These are phyloP conservation scores for Mollisiaceae sp. DNA, from an alignment of 2,329 filamentous ascomycete genomes.

Conservation along the genomic window DNA sequence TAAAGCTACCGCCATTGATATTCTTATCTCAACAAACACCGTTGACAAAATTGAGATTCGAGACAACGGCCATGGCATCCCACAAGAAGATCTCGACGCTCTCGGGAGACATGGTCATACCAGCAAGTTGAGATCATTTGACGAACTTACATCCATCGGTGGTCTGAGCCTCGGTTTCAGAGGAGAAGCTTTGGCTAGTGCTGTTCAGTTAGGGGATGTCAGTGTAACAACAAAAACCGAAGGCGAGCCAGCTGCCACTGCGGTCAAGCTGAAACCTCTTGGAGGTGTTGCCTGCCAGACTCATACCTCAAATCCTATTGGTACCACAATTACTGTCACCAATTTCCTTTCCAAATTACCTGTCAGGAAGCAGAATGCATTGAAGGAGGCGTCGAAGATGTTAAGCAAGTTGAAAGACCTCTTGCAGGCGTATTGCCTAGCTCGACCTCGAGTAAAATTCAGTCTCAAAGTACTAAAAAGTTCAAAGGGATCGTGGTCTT, in stretches of 20 bases:
- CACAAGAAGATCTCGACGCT: slow-evolving; percentile 61
- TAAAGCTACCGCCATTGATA: slow-evolving; percentile 66
- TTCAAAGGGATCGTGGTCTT: slow-evolving; percentile 61
- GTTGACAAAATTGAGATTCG: slow-evolving; percentile 72
- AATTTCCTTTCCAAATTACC: slow-evolving; percentile 65
- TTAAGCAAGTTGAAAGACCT: slow-evolving; percentile 63
- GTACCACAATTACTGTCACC: slow-evolving; percentile 68
- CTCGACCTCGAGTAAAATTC: slow-evolving; percentile 66
- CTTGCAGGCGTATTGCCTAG: slow-evolving; percentile 68
- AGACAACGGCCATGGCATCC: slow-evolving; percentile 77
- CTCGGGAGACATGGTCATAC: slow-evolving; percentile 73
- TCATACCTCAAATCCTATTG: slow-evolving; percentile 59
- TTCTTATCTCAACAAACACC: slow-evolving; percentile 68
- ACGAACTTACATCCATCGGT: slow-evolving; percentile 63
- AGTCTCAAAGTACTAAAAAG: slow-evolving; percentile 62
- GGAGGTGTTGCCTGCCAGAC: slow-evolving; percentile 47
- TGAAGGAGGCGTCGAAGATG: slow-evolving; percentile 62
- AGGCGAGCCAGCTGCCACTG: slow-evolving; percentile 62
- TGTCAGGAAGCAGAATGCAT: slow-evolving; percentile 63
- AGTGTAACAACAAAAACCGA: slow-evolving; percentile 67
- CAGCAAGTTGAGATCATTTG: slow-evolving; percentile 71
- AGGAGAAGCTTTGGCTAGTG: slow-evolving; percentile 73
- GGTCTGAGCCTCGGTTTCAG: slow-evolving; percentile 74
- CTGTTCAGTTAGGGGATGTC: slow-evolving; percentile 64
- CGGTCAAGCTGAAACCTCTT: slow-evolving; percentile 49